These are phyloP conservation scores for Nigrograna mackinnonii DNA, from an alignment of 2,329 filamentous ascomycete species.

Conservation along the genomic window DNA sequence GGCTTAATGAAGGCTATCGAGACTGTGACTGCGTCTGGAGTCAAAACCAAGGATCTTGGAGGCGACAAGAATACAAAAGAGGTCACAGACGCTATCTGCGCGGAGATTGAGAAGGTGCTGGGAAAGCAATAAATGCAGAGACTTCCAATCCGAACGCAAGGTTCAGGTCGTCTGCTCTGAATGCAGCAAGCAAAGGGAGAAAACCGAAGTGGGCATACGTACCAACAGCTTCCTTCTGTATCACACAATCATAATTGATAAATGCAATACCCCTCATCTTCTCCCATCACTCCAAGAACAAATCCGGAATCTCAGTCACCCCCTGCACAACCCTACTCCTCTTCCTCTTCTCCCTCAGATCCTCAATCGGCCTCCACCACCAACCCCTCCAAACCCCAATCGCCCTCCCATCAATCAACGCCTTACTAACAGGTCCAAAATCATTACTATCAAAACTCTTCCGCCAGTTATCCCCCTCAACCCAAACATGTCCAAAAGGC, in stretches of 20 bases:
- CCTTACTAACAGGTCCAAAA: slow-evolving; percentile 81
- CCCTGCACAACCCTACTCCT: slow-evolving; percentile 46
- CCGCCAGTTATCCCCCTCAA: slow-evolving; percentile 83
- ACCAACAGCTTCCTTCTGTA: background rate
- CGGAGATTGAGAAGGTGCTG: slow-evolving; percentile 41
- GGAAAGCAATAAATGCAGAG: too few relatives aligned
- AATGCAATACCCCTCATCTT: background rate
- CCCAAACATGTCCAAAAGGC: slow-evolving; percentile 87
- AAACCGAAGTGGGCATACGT: too few relatives aligned
- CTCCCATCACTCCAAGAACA: slow-evolving; percentile 24
- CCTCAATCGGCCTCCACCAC: slow-evolving; percentile 46
- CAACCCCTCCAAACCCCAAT: slow-evolving; percentile 66
- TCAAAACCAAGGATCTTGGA: slow-evolving; percentile 59
- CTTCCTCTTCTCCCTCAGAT: slow-evolving; percentile 57
- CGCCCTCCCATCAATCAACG: slow-evolving; percentile 75
- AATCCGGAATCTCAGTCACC: slow-evolving; percentile 19
- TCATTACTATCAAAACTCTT: slow-evolving; percentile 83
- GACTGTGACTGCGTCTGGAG: slow-evolving; percentile 54
- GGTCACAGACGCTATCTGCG: slow-evolving; percentile 47
- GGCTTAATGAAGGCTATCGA: slow-evolving; percentile 58
- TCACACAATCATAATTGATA: background rate
- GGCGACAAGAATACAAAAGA: slow-evolving; percentile 48
- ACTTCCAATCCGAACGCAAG: too few relatives aligned
- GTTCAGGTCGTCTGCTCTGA: too few relatives aligned
- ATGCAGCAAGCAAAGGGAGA: too few relatives aligned